phyloP scores from a whole-genome alignment of 2,329 filamentous ascomycete species.

The Blastomyces parvus region DNA sequence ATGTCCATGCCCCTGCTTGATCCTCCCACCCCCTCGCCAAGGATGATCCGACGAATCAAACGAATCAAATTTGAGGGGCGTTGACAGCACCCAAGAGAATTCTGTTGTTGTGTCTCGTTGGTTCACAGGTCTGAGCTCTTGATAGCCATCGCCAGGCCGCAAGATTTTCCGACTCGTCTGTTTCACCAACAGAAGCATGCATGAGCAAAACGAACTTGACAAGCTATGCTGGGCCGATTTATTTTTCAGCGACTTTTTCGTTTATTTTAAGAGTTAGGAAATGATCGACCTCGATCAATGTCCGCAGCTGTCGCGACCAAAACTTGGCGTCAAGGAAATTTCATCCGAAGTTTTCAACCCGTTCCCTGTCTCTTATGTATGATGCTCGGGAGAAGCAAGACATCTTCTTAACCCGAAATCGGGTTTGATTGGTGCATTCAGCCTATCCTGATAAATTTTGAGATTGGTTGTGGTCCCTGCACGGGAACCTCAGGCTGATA shows the following conservation, averaged over 20 bases:
- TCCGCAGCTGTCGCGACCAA: neutral
- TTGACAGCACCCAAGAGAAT: neutral
- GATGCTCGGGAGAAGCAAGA: neutral
- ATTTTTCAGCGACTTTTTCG: neutral
- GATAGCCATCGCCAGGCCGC: too few relatives aligned
- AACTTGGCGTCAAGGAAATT: neutral
- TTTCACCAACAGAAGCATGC: neutral
- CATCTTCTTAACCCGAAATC: neutral
- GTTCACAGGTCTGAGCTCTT: too few relatives aligned
- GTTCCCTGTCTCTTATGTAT: too few relatives aligned
- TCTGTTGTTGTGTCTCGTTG: neutral
- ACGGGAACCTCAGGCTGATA: neutral
- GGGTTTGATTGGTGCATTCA: neutral
- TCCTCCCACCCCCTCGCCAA: neutral
- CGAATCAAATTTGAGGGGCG: neutral
- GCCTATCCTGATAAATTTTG: neutral
- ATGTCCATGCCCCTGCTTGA: neutral
- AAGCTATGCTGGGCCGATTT: neutral
- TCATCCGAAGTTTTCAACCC: neutral
- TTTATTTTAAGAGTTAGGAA: neutral
- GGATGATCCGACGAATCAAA: neutral
- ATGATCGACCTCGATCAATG: neutral
- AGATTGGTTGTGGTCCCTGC: neutral
- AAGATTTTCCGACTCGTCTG: too few relatives aligned
- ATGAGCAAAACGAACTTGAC: neutral